Conservation (phyloP, 2,329 filamentous ascomycete genomes). For the Anisogramma anomala region DNA sequence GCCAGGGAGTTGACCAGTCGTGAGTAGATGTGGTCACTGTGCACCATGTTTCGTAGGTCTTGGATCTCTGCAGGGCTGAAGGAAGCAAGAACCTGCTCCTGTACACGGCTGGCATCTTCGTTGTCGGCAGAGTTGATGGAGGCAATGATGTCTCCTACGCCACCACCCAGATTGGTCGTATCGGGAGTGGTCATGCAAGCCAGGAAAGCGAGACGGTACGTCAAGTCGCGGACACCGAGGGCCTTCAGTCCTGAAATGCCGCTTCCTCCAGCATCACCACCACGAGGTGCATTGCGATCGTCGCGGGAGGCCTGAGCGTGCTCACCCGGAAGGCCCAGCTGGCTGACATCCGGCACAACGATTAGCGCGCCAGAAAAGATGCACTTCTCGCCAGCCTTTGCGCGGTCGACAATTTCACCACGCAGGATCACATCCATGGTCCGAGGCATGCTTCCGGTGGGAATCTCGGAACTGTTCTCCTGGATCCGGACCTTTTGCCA, state of each 20-base stretch:
- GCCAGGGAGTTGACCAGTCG: conserved; percentile 87
- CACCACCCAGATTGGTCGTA: conserved; percentile 66
- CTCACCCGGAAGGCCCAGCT: conserved; percentile 79
- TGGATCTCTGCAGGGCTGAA: conserved; percentile 81
- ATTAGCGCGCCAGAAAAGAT: conserved; percentile 95
- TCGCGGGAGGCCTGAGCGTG: conserved; percentile 76
- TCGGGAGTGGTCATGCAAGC: conserved; percentile 94
- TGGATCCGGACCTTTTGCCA: conserved; percentile 99
- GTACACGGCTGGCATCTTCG: conserved; percentile 70
- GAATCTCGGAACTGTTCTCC: conserved; percentile 96
- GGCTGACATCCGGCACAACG: conserved; percentile 92
- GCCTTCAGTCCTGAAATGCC: conserved; percentile 84
- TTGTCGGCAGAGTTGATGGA: conserved; percentile 65
- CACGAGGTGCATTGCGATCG: conserved; percentile 59
- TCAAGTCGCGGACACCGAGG: conserved; percentile 86
- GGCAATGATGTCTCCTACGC: conserved; percentile 73
- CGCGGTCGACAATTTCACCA: conserved; percentile 93
- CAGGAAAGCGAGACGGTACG: conserved; percentile 91
- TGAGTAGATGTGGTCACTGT: conserved; percentile 89
- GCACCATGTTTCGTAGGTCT: conserved; percentile 84
- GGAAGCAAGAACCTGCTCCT: conserved; percentile 75
- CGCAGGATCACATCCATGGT: conserved; percentile 95
- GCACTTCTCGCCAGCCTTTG: conserved; percentile 95
- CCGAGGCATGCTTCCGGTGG: conserved; percentile 94
- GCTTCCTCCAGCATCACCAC: conserved; percentile 68